A percentile compares a stretch with the other conserved stretches of the same genome.
These are phyloP conservation scores for Myotisia sp. DNA, from an alignment of 2,329 filamentous ascomycete genomes.

Conservation along the genomic window DNA sequence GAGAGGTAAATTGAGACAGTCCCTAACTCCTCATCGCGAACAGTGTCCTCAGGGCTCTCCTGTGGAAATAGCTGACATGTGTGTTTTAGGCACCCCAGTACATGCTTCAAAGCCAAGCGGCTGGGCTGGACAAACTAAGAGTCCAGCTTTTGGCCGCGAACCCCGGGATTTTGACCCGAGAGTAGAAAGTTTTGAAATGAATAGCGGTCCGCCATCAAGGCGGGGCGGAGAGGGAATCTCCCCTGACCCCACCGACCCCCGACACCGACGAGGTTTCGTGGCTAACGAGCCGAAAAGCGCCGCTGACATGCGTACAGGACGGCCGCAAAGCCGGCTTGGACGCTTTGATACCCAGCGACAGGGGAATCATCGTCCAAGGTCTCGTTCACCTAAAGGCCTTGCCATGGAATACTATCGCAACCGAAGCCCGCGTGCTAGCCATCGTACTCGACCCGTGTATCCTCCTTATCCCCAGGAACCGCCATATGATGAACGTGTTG, in stretches of 20 bases:
- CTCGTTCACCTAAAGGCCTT: constrained; percentile 16
- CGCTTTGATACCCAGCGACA: constrained; percentile 18
- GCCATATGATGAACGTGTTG: constrained; percentile 12
- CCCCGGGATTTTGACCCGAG: constrained; percentile 12
- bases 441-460: constrained; percentile 7
- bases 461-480: constrained; percentile 13
- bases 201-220: constrained; percentile 6
- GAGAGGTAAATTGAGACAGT: constrained; percentile 8
- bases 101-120: constrained; percentile 6
- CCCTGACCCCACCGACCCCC: constrained; percentile 13
- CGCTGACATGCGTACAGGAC: constrained; percentile 8
- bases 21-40: no score
- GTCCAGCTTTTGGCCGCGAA: constrained; percentile 8
- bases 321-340: constrained; percentile 18
- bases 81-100: background rate
- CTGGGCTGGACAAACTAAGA: constrained; percentile 11
- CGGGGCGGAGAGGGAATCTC: constrained; percentile 8
- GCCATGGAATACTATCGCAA: constrained; percentile 17
- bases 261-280: constrained; percentile 11
- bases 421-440: constrained; percentile 13
- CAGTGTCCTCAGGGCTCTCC: no score
- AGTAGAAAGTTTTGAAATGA: constrained; percentile 9
- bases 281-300: constrained; percentile 12
- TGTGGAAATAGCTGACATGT: no score
- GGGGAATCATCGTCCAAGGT: constrained; percentile 15